A percentile compares a stretch with the other conserved stretches of the same genome.
Conservation (phyloP, 345 rosid genomes). For the Bruguiera sexangula region DNA sequence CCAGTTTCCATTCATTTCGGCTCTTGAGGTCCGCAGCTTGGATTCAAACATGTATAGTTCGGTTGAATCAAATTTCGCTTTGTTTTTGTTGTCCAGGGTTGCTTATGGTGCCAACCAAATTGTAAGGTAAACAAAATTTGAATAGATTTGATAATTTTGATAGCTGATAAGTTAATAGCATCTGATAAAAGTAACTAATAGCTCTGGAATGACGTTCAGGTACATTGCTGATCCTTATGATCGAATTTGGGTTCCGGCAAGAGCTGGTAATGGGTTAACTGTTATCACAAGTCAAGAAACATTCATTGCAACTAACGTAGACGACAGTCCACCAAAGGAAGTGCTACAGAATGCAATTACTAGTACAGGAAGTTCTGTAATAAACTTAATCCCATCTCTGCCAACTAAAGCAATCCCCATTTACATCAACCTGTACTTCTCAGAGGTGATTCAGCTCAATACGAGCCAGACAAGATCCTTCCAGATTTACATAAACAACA, state of each 20-base stretch:
- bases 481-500: constrained; percentile 17
- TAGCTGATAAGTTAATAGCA: not conserved
- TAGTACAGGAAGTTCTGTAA: constrained; percentile 13
- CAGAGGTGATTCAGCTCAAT: constrained; percentile 38
- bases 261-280: constrained; percentile 1
- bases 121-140: not conserved
- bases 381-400: constrained; percentile 9
- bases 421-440: constrained; percentile 40
- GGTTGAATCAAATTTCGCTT: constrained; percentile 8
- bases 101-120: constrained; percentile 13
- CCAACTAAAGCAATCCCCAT: constrained; percentile 22
- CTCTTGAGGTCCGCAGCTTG: constrained; percentile 26
- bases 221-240: constrained; percentile 27
- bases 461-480: constrained; percentile 37
- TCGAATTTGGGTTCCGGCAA: constrained; percentile 42
- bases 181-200: too few species aligned
- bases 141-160: not conserved
- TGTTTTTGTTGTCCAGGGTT: constrained; percentile 1
- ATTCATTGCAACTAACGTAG: not conserved
- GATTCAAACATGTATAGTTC: constrained; percentile 14
- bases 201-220: constrained; percentile 8
- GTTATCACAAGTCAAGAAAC: constrained; percentile 20
- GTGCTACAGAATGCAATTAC: constrained; percentile 37
- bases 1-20: constrained; percentile 32
- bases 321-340: constrained; percentile 35